phyloP scores from a whole-genome alignment of 2,329 filamentous ascomycete genomes.

The Neocatenulostroma microsporum region DNA sequence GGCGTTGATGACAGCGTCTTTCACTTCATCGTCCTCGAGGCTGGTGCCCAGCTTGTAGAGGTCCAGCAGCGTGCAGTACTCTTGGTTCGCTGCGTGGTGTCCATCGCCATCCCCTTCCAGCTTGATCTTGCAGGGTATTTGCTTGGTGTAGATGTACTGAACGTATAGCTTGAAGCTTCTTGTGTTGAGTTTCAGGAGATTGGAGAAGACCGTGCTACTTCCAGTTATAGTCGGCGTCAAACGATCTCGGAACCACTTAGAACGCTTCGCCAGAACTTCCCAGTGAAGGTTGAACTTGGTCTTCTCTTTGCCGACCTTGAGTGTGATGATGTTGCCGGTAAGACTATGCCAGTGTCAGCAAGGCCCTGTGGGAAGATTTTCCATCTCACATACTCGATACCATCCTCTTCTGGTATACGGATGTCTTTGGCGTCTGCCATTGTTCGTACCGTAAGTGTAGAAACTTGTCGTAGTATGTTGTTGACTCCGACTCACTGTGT shows the following conservation, averaged over 20 bases:
- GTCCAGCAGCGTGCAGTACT: not conserved
- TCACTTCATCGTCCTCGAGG: constrained; percentile 9
- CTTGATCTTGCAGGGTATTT: not conserved
- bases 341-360: too few relatives aligned
- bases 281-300: not conserved
- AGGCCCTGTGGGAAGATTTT: too few relatives aligned
- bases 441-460: too few relatives aligned
- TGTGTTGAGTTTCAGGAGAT: constrained; percentile 1
- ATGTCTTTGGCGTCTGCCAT: too few relatives aligned
- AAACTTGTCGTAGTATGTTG: too few relatives aligned
- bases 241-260: too few relatives aligned
- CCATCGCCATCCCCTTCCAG: not conserved
- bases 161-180: constrained; percentile 1
- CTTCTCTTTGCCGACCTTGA: too few relatives aligned
- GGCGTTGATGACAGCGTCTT: constrained; percentile 8
- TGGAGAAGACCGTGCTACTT: too few relatives aligned
- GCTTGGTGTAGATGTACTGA: constrained; percentile 4
- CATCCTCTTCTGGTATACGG: too few relatives aligned
- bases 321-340: too few relatives aligned
- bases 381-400: too few relatives aligned
- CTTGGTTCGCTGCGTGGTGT: not conserved
- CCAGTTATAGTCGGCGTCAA: constrained; percentile 3
- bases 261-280: not conserved
- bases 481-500: too few relatives aligned
- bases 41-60: constrained; percentile 6